Evolutionary conservation across 805 yeast genomes (phyloP).

Genomic region (Debaryomyces hansenii): DNA sequence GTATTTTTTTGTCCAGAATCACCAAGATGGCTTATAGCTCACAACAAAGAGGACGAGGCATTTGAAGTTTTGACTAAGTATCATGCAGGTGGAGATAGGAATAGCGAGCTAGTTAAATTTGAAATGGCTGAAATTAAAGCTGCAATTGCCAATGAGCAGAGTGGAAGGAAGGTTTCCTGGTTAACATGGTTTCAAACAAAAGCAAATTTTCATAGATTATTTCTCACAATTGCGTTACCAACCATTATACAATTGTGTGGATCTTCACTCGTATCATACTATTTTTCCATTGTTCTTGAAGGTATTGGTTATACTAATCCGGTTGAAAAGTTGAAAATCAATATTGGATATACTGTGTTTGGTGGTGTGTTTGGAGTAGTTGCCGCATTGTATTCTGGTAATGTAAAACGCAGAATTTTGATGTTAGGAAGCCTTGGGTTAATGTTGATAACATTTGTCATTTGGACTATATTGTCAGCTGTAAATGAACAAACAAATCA

Average conservation of each 20-base stretch:
- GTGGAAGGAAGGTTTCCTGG: not conserved
- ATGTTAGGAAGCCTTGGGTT: constrained; percentile 23
- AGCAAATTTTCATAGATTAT: not conserved
- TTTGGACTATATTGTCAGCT: constrained; percentile 26
- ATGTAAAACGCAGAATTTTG: constrained; percentile 27
- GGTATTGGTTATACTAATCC: constrained; percentile 23
- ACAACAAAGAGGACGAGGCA: constrained; percentile 32
- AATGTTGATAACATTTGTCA: constrained; percentile 22
- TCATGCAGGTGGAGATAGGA: constrained; percentile 33
- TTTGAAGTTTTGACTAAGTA: constrained; percentile 8
- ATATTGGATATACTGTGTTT: constrained; percentile 49
- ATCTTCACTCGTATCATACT: constrained; percentile 43
- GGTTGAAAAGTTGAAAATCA: constrained; percentile 45
- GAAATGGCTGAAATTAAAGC: constrained; percentile 18
- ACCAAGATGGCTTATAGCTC: constrained; percentile 44
- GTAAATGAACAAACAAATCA: constrained; percentile 19
- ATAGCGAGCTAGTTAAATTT: constrained; percentile 1
- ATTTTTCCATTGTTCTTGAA: constrained; percentile 12
- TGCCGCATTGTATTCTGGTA: constrained; percentile 16
- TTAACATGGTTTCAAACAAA: not conserved
- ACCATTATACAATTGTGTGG: constrained; percentile 44
- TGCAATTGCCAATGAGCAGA: not conserved
- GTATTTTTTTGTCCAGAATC: constrained; percentile 37
- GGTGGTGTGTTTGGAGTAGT: constrained; percentile 34
- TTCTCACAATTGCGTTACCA: constrained; percentile 25